Evolutionary conservation across 345 rosid species (phyloP), one percentile per base, ranked within the genome.

Genomic region (Noccaea bulbosa): DNA sequence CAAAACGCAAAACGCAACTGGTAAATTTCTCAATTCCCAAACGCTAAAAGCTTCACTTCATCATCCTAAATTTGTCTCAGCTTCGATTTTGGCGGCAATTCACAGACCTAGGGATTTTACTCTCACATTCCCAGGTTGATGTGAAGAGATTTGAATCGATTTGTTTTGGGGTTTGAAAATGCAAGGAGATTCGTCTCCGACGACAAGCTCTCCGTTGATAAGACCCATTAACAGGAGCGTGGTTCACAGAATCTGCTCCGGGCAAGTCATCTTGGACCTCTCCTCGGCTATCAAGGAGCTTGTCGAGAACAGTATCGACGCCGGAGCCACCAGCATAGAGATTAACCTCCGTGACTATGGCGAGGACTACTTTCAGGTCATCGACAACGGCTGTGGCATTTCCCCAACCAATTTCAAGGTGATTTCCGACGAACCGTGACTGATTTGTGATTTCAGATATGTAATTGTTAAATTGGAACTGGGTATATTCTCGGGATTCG

Each of bases 291-390:
- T 94, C 35, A 94, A 94, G 87, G 99, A 94, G 86, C 86, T 94
- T 14, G 92, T 94, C 10, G 99, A 94, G 77, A 94, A 94, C 81
- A 91, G 99, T 82, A 77, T 94, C 77, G 99, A 94, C 77, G 93
- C 99, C 11, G 97, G 97, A 11, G 98, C 98, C 54, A 86, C 98
- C 61, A 75, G 80, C 80, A 73, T 94, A 49, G 98, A 94, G 78
- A 78, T 94, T 51, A 75, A 84, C 62, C 85, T 94, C 73, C 88
- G 89, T 56, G 98, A 87, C 20, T 81, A 85, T 51, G 99, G 99
- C 7, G 80, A 74, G 70, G 97, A 94, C 62, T 81, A 80, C 54
- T 91, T 93, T 77, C 97, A 91, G 84, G 99, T 94, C 84, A 79
- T 83, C 61, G 99, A 94, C 50, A 94, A 94, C 12, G 99, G 99